Evolutionary conservation across 2,329 filamentous ascomycete genomes (phyloP).

Genomic region (Exophiala calicioides): DNA sequence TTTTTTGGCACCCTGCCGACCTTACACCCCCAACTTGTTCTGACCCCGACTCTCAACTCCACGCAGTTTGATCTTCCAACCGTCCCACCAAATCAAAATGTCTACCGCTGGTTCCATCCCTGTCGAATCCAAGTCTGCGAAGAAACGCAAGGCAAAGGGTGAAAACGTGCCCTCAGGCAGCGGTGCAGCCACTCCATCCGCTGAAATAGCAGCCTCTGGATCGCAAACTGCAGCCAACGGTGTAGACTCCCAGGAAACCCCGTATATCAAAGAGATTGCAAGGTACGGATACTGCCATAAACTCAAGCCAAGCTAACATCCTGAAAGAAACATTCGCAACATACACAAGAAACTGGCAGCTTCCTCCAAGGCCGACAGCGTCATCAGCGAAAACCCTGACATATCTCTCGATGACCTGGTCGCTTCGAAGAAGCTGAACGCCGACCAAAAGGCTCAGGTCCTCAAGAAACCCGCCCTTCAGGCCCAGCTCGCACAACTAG

Average conservation of each 20-base stretch:
- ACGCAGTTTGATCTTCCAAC: background rate
- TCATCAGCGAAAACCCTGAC: constrained; percentile 61
- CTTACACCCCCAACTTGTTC: constrained; percentile 1
- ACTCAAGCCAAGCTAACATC: constrained; percentile 7
- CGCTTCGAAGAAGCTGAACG: constrained; percentile 63
- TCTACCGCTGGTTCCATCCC: constrained; percentile 22
- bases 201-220: constrained; percentile 37
- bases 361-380: constrained; percentile 61
- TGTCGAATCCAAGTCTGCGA: constrained; percentile 63
- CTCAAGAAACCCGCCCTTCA: constrained; percentile 65
- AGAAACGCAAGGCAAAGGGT: constrained; percentile 60
- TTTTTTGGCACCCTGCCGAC: too few relatives aligned
- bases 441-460: constrained; percentile 63
- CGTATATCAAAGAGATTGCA: constrained; percentile 83
- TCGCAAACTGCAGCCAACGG: constrained; percentile 54
- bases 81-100: constrained; percentile 11
- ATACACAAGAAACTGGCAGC: constrained; percentile 85
- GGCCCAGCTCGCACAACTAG: constrained; percentile 56
- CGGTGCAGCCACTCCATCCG: constrained; percentile 44
- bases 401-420: constrained; percentile 65
- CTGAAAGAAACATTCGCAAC: constrained; percentile 78
- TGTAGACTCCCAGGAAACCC: constrained; percentile 67
- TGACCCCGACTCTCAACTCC: background rate
- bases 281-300: constrained; percentile 61
- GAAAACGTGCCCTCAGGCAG: constrained; percentile 57